phyloP scores from a whole-genome alignment of 345 rosid species.

The Eutrema japonicum region DNA sequence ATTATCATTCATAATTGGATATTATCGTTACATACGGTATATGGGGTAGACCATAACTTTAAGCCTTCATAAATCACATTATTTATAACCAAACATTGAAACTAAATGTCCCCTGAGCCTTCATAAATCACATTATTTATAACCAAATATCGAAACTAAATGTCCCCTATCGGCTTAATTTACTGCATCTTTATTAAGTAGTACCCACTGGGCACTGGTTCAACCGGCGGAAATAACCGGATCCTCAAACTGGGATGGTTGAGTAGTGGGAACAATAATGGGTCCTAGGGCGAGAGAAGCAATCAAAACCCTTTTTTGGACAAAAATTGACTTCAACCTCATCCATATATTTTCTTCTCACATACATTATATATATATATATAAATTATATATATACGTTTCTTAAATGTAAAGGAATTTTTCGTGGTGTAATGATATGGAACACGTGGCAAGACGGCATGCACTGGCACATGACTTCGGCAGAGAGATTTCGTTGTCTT shows the following conservation, averaged over 20 bases:
- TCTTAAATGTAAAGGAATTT: not conserved
- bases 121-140: not conserved
- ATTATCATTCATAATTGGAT: not conserved
- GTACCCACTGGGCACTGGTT: not conserved
- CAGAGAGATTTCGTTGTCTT: conserved; percentile 45
- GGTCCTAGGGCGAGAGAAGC: conserved; percentile 22
- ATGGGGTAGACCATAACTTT: no score
- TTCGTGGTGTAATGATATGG: conserved; percentile 35
- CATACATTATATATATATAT: not conserved
- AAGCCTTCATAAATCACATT: no score
- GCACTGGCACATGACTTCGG: conserved; percentile 40
- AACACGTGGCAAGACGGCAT: conserved; percentile 39
- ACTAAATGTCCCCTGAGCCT: no score
- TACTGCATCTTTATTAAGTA: not conserved
- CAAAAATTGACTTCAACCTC: conserved; percentile 14
- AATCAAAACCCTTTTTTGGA: conserved; percentile 6
- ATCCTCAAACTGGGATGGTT: not conserved
- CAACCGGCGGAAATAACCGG: conserved; percentile 6
- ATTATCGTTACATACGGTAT: no score
- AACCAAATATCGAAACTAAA: not conserved
- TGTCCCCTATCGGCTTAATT: no score
- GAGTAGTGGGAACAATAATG: not conserved
- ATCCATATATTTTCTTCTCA: conserved; percentile 22
- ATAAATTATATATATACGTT: not conserved
- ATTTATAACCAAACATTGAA: not conserved